These are phyloP conservation scores for Protomyces pachydermus DNA, from an alignment of 1,139 yeast species.

Conservation along the genomic window DNA sequence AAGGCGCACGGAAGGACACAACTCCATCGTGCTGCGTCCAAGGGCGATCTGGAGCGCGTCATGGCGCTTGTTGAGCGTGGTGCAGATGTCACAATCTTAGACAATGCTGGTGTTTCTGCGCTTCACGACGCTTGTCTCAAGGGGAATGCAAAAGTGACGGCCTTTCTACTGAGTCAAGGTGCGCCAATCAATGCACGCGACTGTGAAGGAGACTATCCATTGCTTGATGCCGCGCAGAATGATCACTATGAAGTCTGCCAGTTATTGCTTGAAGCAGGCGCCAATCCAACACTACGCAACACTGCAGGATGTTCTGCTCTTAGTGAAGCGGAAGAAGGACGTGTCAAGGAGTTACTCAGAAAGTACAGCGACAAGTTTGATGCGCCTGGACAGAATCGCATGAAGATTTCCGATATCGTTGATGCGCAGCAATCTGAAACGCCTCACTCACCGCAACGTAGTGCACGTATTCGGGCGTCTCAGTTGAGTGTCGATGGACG, in stretches of 20 bases:
- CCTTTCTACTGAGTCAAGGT: constrained; percentile 1
- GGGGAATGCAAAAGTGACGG: constrained; percentile 1
- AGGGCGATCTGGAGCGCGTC: constrained; percentile 7
- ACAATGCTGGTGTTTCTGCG: constrained; percentile 23
- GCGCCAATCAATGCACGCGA: constrained; percentile 14
- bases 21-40: constrained; percentile 11
- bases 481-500: constrained; percentile 9
- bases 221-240: constrained; percentile 21
- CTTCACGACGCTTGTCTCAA: constrained; percentile 18
- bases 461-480: constrained; percentile 2
- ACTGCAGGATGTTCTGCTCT: constrained; percentile 20
- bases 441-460: constrained; percentile 17
- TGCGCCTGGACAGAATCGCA: constrained; percentile 22
- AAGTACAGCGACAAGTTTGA: constrained; percentile 6
- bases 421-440: neutral
- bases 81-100: constrained; percentile 9
- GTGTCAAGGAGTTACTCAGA: constrained; percentile 15
- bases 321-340: constrained; percentile 23
- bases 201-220: constrained; percentile 24
- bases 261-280: constrained; percentile 20
- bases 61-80: constrained; percentile 7
- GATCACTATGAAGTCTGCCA: constrained; percentile 9
- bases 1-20: constrained; percentile 23
- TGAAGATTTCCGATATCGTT: constrained; percentile 16
- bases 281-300: constrained; percentile 19